Evolutionary conservation across 23 red algal genomes (phyloP).

Genomic region (Gracilaria gracilis): DNA sequence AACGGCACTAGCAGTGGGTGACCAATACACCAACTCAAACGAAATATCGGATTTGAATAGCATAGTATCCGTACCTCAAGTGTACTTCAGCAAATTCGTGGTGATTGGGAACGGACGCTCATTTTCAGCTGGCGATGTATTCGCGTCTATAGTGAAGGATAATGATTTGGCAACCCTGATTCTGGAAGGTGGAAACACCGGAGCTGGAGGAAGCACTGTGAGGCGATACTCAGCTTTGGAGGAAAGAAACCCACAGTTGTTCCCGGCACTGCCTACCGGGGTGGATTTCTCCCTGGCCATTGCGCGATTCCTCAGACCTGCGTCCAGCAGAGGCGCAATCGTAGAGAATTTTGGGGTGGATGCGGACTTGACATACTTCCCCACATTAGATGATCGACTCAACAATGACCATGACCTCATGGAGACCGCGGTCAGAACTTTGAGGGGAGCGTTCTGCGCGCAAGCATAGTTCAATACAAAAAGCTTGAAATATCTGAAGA

Average conservation of each 20-base stretch:
- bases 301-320: not conserved
- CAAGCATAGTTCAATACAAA: no score
- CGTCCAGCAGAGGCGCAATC: not conserved
- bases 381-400: conserved; percentile 4
- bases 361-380: conserved; percentile 36
- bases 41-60: not conserved
- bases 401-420: not conserved
- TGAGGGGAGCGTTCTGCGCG: not conserved
- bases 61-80: not conserved
- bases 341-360: conserved; percentile 42
- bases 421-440: not conserved
- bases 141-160: conserved; percentile 36
- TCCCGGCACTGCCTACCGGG: not conserved
- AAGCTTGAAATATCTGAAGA: no score
- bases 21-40: conserved; percentile 2
- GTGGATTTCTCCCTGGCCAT: conserved; percentile 31
- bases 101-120: conserved; percentile 5
- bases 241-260: not conserved
- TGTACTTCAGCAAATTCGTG: conserved; percentile 38
- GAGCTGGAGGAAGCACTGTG: conserved; percentile 9
- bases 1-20: conserved; percentile 8
- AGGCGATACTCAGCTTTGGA: not conserved
- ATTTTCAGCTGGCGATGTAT: conserved; percentile 23
- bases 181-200: conserved; percentile 1
- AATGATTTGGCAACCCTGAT: conserved; percentile 10